Conservation (phyloP, 495 filamentous ascomycete species). For the Penicillium riverlandense region DNA sequence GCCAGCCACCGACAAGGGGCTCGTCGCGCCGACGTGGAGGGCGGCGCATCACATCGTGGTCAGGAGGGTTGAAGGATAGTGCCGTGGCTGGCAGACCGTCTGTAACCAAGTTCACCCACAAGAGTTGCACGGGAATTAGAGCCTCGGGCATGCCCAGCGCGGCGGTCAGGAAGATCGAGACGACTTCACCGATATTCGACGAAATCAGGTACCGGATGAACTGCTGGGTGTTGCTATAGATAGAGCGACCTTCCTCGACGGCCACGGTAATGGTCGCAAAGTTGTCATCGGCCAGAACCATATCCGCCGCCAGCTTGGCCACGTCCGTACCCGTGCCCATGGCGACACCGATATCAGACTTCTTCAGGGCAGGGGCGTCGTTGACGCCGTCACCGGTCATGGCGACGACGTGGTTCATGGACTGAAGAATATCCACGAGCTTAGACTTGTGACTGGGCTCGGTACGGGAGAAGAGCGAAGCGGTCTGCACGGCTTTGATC, state of each 20-base stretch:
- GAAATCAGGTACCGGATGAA: slow-evolving; percentile 99
- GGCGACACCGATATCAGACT: slow-evolving; percentile 96
- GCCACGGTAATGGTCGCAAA: slow-evolving; percentile 96
- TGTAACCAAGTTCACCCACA: slow-evolving; percentile 99
- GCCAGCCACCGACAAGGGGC: slow-evolving; percentile 83
- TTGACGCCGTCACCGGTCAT: slow-evolving; percentile 99
- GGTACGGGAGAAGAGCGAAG: slow-evolving; percentile 92
- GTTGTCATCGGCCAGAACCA: slow-evolving; percentile 98
- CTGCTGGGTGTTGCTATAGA: slow-evolving; percentile 99
- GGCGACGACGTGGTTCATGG: slow-evolving; percentile 87
- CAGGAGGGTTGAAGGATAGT: slow-evolving; percentile 93
- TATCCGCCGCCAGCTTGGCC: slow-evolving; percentile 92
- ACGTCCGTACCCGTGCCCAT: slow-evolving; percentile 99
- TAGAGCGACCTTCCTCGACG: slow-evolving; percentile 94
- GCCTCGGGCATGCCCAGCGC: slow-evolving; percentile 97
- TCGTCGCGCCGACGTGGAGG: slow-evolving; percentile 89
- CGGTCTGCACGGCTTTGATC: slow-evolving; percentile 72
- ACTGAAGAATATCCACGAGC: slow-evolving; percentile 93
- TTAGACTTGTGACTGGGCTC: slow-evolving; percentile 94
- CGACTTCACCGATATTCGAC: slow-evolving; percentile 98
- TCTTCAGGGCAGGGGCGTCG: slow-evolving; percentile 96
- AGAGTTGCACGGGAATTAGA: slow-evolving; percentile 90
- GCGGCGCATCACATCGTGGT: slow-evolving; percentile 94
- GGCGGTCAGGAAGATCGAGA: slow-evolving; percentile 98
- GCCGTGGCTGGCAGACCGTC: slow-evolving; percentile 96